Conservation (phyloP, 1,284 basidiomycete genomes). For the Phellinidium pouzarii region DNA sequence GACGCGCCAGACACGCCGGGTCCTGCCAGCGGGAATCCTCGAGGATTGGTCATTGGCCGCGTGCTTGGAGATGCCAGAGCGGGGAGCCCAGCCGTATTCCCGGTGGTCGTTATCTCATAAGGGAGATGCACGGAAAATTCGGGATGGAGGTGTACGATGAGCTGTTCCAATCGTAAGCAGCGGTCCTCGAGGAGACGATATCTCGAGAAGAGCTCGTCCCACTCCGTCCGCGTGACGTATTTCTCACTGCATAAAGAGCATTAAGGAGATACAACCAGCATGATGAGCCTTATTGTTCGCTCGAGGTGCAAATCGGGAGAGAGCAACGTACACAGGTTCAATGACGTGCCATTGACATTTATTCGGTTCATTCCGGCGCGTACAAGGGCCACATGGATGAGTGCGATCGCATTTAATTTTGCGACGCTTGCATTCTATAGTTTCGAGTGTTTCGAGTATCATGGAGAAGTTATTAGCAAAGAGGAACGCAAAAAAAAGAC, state of each 20-base stretch:
- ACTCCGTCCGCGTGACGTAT: slow-evolving; percentile 46
- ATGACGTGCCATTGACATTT: slow-evolving; percentile 54
- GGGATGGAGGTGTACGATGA: slow-evolving; percentile 13
- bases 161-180: slow-evolving; percentile 8
- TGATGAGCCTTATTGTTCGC: not conserved
- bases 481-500: not conserved
- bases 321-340: slow-evolving; percentile 44
- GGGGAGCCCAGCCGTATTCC: not conserved
- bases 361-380: slow-evolving; percentile 43
- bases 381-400: slow-evolving; percentile 52
- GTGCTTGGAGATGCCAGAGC: not conserved
- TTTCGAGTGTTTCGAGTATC: slow-evolving; percentile 19
- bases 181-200: slow-evolving; percentile 15
- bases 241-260: slow-evolving; percentile 38
- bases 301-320: slow-evolving; percentile 6
- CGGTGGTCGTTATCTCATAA: not conserved
- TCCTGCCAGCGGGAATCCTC: slow-evolving; percentile 1
- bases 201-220: slow-evolving; percentile 40
- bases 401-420: slow-evolving; percentile 58
- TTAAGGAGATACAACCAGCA: slow-evolving; percentile 14
- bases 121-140: slow-evolving; percentile 4
- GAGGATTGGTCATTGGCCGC: not conserved
- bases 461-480: not conserved
- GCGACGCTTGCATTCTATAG: slow-evolving; percentile 49
- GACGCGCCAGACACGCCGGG: not conserved